Conservation (phyloP, 768 basidiomycete genomes). For the Naganishia vishniacii region DNA sequence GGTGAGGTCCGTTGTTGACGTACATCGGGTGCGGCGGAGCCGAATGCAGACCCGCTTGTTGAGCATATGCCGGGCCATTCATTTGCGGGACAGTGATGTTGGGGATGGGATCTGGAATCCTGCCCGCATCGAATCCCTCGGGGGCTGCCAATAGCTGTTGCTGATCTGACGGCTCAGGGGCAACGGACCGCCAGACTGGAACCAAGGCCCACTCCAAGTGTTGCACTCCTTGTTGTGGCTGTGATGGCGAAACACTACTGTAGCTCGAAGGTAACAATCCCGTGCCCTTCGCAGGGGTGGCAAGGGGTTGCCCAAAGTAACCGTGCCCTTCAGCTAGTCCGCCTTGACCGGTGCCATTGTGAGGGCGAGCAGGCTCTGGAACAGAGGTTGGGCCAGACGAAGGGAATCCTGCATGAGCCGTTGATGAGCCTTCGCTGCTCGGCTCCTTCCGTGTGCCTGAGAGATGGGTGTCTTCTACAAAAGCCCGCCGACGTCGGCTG, state of each 20-base stretch:
- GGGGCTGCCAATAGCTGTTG: not conserved
- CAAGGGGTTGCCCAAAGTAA: not conserved
- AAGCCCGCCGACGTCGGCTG: not conserved
- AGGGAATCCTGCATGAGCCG: too few species aligned
- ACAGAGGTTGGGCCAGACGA: too few species aligned
- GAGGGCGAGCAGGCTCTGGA: too few species aligned
- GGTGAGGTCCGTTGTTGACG: too few species aligned
- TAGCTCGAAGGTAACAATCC: not conserved
- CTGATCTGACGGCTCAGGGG: not conserved
- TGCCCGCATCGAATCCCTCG: not conserved
- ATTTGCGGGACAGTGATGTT: not conserved
- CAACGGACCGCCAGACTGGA: not conserved
- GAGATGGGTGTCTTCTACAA: not conserved
- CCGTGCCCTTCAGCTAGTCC: not conserved
- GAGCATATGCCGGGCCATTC: too few species aligned
- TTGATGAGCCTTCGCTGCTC: too few species aligned
- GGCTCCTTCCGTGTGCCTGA: not conserved
- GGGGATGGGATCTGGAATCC: not conserved
- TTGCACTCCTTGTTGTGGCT: not conserved
- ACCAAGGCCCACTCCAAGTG: slow-evolving; percentile 14
- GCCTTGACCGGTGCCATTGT: too few species aligned
- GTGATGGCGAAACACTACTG: not conserved
- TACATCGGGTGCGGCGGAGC: too few species aligned
- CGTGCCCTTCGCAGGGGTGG: not conserved
- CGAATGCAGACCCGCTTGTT: too few species aligned